phyloP scores from a whole-genome alignment of 2,329 filamentous ascomycete species.

The Phaeosphaeriaceae sp. region DNA sequence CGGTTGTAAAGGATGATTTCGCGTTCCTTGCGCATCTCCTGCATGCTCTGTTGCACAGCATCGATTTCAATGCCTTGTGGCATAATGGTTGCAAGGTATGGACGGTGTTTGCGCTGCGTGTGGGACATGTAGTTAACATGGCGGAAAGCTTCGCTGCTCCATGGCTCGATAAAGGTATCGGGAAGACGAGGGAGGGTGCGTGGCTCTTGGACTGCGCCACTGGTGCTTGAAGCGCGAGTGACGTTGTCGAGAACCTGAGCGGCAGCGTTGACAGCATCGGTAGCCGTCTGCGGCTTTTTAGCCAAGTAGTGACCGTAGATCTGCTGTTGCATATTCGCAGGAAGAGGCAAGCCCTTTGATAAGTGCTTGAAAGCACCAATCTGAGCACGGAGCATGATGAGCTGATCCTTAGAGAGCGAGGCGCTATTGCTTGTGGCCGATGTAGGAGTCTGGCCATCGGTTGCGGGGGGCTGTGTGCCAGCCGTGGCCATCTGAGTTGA shows the following conservation, averaged over 20 bases:
- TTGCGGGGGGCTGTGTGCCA: constrained; percentile 35
- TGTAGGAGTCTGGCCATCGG: constrained; percentile 49
- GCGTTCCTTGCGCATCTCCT: constrained; percentile 77
- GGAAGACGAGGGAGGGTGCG: constrained; percentile 48
- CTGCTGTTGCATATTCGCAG: constrained; percentile 77
- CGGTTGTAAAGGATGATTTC: constrained; percentile 90
- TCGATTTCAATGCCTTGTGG: constrained; percentile 88
- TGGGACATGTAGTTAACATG: constrained; percentile 83
- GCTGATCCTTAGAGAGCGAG: constrained; percentile 67
- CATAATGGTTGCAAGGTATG: constrained; percentile 85
- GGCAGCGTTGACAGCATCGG: constrained; percentile 51
- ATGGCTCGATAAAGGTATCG: constrained; percentile 60
- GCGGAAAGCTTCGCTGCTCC: constrained; percentile 52
- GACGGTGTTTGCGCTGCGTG: constrained; percentile 73
- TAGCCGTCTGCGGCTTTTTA: constrained; percentile 55
- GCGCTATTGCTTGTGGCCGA: constrained; percentile 33
- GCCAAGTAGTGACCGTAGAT: constrained; percentile 75
- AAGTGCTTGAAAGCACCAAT: constrained; percentile 91
- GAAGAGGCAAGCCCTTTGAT: constrained; percentile 84
- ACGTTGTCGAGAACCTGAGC: constrained; percentile 61
- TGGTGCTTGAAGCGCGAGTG: constrained; percentile 52
- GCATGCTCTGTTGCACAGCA: constrained; percentile 48
- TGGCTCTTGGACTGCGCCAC: constrained; percentile 43
- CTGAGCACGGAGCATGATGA: constrained; percentile 79
- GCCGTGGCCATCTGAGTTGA: constrained; percentile 32